Conservation (phyloP, 257 asterid species). For the Ehretia macrophylla region DNA sequence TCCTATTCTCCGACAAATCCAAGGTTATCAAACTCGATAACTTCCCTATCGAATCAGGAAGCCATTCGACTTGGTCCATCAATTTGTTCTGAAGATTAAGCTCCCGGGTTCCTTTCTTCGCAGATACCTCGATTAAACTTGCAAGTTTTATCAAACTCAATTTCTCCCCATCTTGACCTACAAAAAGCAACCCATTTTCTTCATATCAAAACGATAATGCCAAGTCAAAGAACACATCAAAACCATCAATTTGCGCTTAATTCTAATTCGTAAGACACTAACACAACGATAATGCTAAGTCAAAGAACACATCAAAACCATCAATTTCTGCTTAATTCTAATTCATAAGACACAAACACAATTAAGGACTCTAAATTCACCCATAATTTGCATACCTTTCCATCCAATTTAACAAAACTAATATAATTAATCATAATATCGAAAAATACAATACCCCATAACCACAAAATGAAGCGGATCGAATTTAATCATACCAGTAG, state of each 20-base stretch:
- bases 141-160: constrained; percentile 78
- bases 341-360: neutral
- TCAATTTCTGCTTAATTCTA: neutral
- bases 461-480: neutral
- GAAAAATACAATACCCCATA: neutral
- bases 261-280: neutral
- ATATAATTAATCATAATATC: neutral
- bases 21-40: constrained; percentile 55
- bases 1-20: constrained; percentile 76
- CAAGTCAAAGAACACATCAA: constrained; percentile 4
- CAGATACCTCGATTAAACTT: constrained; percentile 66
- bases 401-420: neutral
- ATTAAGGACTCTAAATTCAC: too few species aligned
- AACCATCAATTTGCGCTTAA: neutral
- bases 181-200: constrained; percentile 20
- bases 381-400: neutral
- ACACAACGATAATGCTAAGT: constrained; percentile 1
- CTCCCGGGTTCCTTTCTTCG: constrained; percentile 67
- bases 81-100: constrained; percentile 54
- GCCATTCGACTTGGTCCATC: constrained; percentile 83
- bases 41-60: constrained; percentile 93
- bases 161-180: constrained; percentile 80
- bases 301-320: constrained; percentile 3
- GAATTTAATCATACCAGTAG: constrained; percentile 38
- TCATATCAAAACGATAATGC: constrained; percentile 7